phyloP scores from a whole-genome alignment of 176 grass and related monocot genomes.

The Carex cristatella region DNA sequence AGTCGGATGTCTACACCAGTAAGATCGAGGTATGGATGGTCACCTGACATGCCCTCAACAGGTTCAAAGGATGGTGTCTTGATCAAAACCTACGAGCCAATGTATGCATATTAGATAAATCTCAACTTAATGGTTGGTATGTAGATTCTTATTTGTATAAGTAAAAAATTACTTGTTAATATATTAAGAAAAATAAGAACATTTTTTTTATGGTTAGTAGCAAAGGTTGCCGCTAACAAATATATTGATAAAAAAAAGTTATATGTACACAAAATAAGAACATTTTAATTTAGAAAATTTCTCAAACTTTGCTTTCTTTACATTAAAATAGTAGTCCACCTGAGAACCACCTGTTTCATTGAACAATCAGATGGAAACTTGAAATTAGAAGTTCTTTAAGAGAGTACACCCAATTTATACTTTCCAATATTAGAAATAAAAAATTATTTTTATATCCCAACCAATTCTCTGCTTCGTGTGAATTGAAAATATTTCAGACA shows the following conservation, averaged over 20 bases:
- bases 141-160: background rate
- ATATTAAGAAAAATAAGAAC: background rate
- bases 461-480: background rate
- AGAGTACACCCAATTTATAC: background rate
- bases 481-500: background rate
- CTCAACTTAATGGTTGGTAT: background rate
- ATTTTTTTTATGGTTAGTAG: background rate
- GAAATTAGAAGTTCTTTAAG: background rate
- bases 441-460: background rate
- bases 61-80: constrained; percentile 53
- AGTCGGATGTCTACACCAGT: constrained; percentile 62
- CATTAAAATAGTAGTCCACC: no score
- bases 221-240: no score
- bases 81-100: constrained; percentile 45
- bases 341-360: no score
- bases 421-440: background rate
- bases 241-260: no score
- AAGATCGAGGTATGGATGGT: constrained; percentile 63
- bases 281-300: background rate
- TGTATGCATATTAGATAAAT: background rate
- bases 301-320: no score
- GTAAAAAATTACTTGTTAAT: background rate
- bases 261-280: background rate
- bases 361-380: background rate
- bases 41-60: constrained; percentile 29